These are phyloP conservation scores for Scutellaria galericulata DNA, from an alignment of 257 asterid genomes.

Conservation along the genomic window DNA sequence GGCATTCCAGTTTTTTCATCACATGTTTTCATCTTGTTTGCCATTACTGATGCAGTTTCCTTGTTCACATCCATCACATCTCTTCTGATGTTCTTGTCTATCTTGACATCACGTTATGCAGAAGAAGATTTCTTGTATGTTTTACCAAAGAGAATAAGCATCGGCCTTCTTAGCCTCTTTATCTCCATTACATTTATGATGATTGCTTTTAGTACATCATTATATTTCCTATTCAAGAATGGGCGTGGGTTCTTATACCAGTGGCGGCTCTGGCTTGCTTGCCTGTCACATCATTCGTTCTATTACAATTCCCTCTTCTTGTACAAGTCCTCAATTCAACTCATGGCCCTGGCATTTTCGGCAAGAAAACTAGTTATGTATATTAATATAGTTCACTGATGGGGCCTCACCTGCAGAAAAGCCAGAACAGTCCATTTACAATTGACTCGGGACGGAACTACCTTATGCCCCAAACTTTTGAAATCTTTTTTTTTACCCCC, in stretches of 20 bases:
- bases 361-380: not conserved
- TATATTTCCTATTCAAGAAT: not conserved
- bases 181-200: constrained; percentile 18
- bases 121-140: constrained; percentile 22
- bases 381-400: not conserved
- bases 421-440: no score
- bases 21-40: constrained; percentile 10
- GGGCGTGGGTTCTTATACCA: not conserved
- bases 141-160: constrained; percentile 28
- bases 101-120: constrained; percentile 33
- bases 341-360: constrained; percentile 26
- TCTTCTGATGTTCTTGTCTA: constrained; percentile 37
- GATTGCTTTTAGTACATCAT: constrained; percentile 5
- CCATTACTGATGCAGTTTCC: constrained; percentile 28
- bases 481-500: no score
- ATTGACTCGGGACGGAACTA: no score
- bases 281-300: not conserved
- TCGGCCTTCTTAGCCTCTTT: constrained; percentile 24
- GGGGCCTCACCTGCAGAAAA: no score
- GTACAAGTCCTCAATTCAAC: constrained; percentile 6
- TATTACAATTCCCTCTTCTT: constrained; percentile 29
- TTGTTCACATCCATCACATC: constrained; percentile 32
- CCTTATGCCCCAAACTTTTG: no score
- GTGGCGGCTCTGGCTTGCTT: not conserved
- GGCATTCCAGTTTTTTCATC: constrained; percentile 17